Evolutionary conservation across 2,329 filamentous ascomycete genomes (phyloP).

Genomic region (Cladosporium sp.): DNA sequence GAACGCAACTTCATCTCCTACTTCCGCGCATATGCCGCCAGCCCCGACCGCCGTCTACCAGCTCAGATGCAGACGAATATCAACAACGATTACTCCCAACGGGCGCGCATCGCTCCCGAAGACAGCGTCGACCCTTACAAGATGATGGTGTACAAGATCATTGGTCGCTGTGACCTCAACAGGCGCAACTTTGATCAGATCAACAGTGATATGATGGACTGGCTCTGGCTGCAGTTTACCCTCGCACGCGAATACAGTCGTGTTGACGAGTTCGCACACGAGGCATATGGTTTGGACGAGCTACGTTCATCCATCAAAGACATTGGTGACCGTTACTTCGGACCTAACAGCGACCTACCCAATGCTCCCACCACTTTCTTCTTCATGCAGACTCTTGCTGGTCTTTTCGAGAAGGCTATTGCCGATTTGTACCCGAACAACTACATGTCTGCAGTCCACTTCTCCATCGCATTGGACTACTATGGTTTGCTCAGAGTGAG

Average conservation of each 20-base stretch:
- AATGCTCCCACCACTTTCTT: conserved; percentile 87
- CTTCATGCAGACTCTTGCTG: conserved; percentile 82
- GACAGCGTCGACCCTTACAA: conserved; percentile 90
- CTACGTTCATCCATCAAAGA: conserved; percentile 78
- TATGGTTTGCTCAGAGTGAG: conserved; percentile 86
- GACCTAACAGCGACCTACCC: conserved; percentile 73
- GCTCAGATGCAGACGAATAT: conserved; percentile 80
- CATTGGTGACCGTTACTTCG: conserved; percentile 87
- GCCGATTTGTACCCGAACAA: conserved; percentile 88
- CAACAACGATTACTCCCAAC: conserved; percentile 83
- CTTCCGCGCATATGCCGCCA: conserved; percentile 76
- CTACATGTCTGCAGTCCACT: conserved; percentile 91
- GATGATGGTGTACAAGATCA: conserved; percentile 96
- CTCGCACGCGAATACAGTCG: conserved; percentile 59
- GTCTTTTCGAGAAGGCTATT: conserved; percentile 91
- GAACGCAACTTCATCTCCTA: conserved; percentile 88
- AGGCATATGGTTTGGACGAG: conserved; percentile 60
- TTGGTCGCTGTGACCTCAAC: conserved; percentile 68
- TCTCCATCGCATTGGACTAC: conserved; percentile 81
- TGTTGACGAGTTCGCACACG: conserved; percentile 58
- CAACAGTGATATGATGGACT: conserved; percentile 59
- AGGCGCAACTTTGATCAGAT: conserved; percentile 55
- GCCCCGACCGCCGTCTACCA: conserved; percentile 70
- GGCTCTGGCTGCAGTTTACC: conserved; percentile 63
- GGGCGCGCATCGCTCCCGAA: conserved; percentile 76